phyloP scores from a whole-genome alignment of 176 grass and related monocot species.

The Ensete glaucum region DNA sequence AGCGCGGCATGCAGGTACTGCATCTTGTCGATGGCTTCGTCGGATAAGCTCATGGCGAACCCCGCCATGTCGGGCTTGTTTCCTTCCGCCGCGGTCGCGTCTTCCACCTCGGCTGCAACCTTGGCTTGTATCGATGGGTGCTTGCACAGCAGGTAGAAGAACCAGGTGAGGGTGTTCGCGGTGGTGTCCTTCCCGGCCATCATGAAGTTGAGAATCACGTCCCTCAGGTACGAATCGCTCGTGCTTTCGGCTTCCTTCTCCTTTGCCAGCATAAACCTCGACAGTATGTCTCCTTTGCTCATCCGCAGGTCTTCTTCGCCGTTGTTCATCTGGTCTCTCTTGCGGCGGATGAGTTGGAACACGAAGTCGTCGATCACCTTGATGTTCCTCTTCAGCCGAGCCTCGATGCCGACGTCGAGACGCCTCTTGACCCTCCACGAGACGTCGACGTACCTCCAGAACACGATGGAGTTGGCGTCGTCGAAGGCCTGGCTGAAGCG shows the following conservation, averaged over 20 bases:
- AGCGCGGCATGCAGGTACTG: conserved; percentile 47
- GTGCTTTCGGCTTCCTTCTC: conserved; percentile 29
- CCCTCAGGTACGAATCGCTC: conserved; percentile 47
- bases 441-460: conserved; percentile 43
- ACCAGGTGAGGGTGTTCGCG: conserved; percentile 53
- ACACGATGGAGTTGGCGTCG: conserved; percentile 40
- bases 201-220: conserved; percentile 62
- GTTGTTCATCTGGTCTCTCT: conserved; percentile 34
- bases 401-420: conserved; percentile 62
- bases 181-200: conserved; percentile 73
- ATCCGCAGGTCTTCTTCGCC: conserved; percentile 1
- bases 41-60: conserved; percentile 31
- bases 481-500: conserved; percentile 40
- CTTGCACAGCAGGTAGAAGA: conserved; percentile 70
- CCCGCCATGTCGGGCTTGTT: conserved; percentile 9
- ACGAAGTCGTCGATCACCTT: conserved; percentile 60
- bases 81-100: conserved; percentile 8
- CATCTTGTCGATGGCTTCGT: conserved; percentile 41
- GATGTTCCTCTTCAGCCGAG: conserved; percentile 41
- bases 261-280: conserved; percentile 57
- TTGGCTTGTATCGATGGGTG: conserved; percentile 59
- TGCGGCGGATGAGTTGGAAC: conserved; percentile 42
- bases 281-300: conserved; percentile 47
- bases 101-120: conserved; percentile 36
- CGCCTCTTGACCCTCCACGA: conserved; percentile 44